A percentile compares a stretch with the other conserved stretches of the same genome.
These are phyloP conservation scores for Rubroshorea leprosula DNA, from an alignment of 345 rosid genomes.

Conservation along the genomic window DNA sequence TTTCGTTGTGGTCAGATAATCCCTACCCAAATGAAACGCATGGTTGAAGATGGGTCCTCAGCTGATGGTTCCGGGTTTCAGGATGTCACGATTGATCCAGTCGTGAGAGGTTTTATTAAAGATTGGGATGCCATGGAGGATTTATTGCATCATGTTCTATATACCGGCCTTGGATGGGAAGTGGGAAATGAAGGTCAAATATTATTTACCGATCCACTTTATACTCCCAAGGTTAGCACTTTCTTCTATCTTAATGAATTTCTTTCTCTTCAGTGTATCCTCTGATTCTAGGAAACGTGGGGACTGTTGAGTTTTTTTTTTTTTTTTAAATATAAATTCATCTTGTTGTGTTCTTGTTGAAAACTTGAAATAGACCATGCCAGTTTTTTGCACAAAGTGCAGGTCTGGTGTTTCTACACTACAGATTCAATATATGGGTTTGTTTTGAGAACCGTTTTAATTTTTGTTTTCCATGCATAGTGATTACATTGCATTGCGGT, in stretches of 20 bases:
- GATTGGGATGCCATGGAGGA: slow-evolving; percentile 99
- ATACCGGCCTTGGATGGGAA: slow-evolving; percentile 96
- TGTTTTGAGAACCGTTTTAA: neutral
- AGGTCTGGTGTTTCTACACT: neutral
- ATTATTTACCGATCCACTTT: slow-evolving; percentile 89
- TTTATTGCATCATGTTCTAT: slow-evolving; percentile 75
- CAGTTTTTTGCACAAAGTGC: neutral
- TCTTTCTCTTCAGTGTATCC: neutral
- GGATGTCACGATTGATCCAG: slow-evolving; percentile 68
- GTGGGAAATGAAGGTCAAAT: slow-evolving; percentile 95
- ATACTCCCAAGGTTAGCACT: slow-evolving; percentile 75
- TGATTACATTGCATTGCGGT: too few species aligned
- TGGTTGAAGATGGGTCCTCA: slow-evolving; percentile 66
- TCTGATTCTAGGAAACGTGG: neutral
- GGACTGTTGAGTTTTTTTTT: neutral
- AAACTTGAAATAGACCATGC: neutral
- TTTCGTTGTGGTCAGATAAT: slow-evolving; percentile 40
- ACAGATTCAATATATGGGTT: too few species aligned
- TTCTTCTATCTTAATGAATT: neutral
- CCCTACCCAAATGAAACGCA: slow-evolving; percentile 84
- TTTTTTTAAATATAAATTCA: too few species aligned
- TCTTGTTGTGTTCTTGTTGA: neutral
- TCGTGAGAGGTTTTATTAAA: slow-evolving; percentile 63
- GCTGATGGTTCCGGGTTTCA: slow-evolving; percentile 44
- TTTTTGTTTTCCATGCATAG: too few species aligned